Base-by-base conservation (phyloP, 495 filamentous ascomycete species). In the Podospora appendiculata region DNA sequence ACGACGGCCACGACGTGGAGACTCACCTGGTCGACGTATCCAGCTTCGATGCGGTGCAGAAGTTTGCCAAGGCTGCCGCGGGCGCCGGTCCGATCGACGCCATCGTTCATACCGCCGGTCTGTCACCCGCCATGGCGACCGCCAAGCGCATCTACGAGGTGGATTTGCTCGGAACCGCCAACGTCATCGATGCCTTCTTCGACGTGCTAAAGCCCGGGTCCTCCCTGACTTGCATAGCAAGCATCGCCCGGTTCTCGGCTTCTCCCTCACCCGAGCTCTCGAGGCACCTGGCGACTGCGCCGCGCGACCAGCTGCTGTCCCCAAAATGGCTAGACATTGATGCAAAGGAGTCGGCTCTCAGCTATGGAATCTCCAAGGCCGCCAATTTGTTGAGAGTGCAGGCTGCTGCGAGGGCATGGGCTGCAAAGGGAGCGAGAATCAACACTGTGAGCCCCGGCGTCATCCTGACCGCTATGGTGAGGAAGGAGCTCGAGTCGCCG, bases 41-140 rank as follows among this genome's bases (percentile, higher is more conserved):
- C 33, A 32, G 45, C 38, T 60, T 52, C 18, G 48, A 51, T 3
- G 52, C 55, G 0, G 59, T 61, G 45, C 42, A 36, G 14, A 42
- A 38, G 3, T 56, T 61, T 25, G 55, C 56, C 46, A 73, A 75
- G 8, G 79, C 88, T 8, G 69, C 89, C 3, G 61, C 67, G 0
- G 84, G 89, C 62, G 72, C 93, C 25, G 73, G 83, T 49, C 76
- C 73, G 47, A 70, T 95, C 4, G 90, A 91, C 8, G 88, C 90
- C 0, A 73, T 96, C 52, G 89, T 95, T 11, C 91, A 91, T 8
- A 56, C 59, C 4, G 59, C 59, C 2, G 59, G 59, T 17, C 50
- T 62, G 13, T 59, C 56, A 4, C 60, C 57, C 0, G 47, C 46
- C 32, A 57, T 59, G 57, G 60, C 57, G 0, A 32, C 54, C 1